Conservation (phyloP, 306 rosid genomes). For the Pachyrhizus erosus region DNA sequence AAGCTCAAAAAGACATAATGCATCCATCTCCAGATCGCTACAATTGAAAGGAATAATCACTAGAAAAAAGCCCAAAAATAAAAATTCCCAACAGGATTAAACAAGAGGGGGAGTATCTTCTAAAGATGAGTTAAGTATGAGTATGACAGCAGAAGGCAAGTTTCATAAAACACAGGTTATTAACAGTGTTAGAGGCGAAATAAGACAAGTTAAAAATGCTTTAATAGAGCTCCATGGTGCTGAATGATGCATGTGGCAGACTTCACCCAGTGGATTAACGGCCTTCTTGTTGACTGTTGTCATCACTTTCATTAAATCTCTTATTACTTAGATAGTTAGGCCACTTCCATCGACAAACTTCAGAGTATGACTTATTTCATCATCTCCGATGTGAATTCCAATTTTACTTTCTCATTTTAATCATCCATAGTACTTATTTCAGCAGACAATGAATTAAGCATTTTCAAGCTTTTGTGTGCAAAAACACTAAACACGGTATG, state of each 20-base stretch:
- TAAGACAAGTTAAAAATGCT: background rate
- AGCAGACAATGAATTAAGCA: background rate
- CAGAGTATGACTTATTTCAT: background rate
- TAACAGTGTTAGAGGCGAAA: background rate
- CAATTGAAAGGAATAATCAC: background rate
- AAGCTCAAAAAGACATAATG: background rate
- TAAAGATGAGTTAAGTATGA: background rate
- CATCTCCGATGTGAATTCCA: background rate
- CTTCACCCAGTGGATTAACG: background rate
- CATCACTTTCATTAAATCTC: too few species aligned
- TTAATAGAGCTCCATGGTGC: background rate
- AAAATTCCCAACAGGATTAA: background rate
- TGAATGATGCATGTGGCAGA: background rate
- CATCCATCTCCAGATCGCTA: conserved; percentile 15
- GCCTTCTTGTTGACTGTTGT: too few species aligned
- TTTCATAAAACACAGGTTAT: background rate
- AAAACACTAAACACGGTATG: background rate
- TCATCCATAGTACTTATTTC: background rate
- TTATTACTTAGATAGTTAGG: too few species aligned
- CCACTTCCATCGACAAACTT: too few species aligned
- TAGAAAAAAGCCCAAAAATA: background rate
- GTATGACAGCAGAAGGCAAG: background rate
- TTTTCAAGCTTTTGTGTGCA: background rate
- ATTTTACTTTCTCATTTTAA: background rate
- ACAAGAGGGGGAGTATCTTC: background rate